A percentile compares a stretch with the other conserved stretches of the same genome.
Evolutionary conservation across 495 filamentous ascomycete species (phyloP).

Genomic region (Xylaria grammica): DNA sequence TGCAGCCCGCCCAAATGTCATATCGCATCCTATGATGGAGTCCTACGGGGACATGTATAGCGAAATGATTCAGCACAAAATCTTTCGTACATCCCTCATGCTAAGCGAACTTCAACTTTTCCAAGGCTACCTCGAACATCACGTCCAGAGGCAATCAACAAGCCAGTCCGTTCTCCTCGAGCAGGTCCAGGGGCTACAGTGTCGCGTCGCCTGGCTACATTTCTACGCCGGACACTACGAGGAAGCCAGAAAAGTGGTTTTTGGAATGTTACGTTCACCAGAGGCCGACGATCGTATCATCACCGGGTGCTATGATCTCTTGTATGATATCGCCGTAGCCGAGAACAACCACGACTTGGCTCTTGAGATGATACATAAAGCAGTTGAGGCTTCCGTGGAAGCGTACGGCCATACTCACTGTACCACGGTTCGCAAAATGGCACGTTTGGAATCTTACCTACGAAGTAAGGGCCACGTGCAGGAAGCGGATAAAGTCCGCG

Average conservation of each 20-base stretch:
- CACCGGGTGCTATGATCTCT: neutral
- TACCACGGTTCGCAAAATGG: neutral
- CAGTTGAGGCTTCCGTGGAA: neutral
- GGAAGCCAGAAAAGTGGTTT: neutral
- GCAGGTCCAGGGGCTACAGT: neutral
- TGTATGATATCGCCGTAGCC: neutral
- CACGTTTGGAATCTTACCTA: neutral
- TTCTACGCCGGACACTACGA: neutral
- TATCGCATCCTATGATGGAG: neutral
- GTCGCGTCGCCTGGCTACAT: conserved; percentile 1
- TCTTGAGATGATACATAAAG: neutral
- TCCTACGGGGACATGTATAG: neutral
- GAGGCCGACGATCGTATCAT: neutral
- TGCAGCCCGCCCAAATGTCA: neutral
- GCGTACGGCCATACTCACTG: neutral
- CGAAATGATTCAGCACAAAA: neutral
- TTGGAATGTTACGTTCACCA: neutral
- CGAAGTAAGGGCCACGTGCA: neutral
- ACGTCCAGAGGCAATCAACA: neutral
- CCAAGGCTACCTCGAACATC: neutral
- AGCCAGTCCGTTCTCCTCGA: neutral
- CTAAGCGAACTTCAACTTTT: neutral
- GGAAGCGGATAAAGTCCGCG: conserved; percentile 4
- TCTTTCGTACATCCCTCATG: neutral
- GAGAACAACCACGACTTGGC: neutral